Conservation (phyloP, 2,329 filamentous ascomycete genomes). For the Claviceps purpurea region DNA sequence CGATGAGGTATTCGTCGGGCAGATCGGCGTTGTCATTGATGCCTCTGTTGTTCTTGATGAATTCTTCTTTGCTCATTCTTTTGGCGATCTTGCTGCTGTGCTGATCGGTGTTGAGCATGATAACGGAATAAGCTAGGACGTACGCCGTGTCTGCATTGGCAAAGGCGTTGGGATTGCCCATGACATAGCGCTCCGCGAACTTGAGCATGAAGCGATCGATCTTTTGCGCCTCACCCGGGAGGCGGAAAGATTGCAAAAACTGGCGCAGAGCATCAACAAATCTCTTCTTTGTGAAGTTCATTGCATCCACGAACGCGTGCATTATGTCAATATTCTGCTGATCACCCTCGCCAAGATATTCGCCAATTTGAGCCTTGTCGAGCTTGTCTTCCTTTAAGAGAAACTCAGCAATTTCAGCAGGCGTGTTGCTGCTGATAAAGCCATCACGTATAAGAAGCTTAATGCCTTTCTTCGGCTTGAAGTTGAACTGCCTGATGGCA, state of each 20-base stretch:
- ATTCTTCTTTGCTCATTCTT: slow-evolving; percentile 92
- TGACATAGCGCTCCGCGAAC: slow-evolving; percentile 91
- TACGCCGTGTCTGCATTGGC: slow-evolving; percentile 98
- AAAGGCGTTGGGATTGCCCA: slow-evolving; percentile 91
- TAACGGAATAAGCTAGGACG: slow-evolving; percentile 89
- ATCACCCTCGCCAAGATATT: slow-evolving; percentile 89
- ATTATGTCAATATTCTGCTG: slow-evolving; percentile 90
- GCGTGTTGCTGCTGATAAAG: slow-evolving; percentile 69
- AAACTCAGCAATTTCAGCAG: slow-evolving; percentile 75
- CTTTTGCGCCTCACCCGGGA: slow-evolving; percentile 94
- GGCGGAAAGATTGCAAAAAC: slow-evolving; percentile 86
- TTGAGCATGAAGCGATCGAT: slow-evolving; percentile 99
- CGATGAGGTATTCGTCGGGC: slow-evolving; percentile 78
- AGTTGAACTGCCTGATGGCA: slow-evolving; percentile 86
- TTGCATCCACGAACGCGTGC: slow-evolving; percentile 92
- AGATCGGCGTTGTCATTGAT: slow-evolving; percentile 95
- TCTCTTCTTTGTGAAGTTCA: slow-evolving; percentile 84
- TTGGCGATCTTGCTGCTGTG: slow-evolving; percentile 75
- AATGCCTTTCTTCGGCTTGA: slow-evolving; percentile 89
- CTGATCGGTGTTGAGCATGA: slow-evolving; percentile 89
- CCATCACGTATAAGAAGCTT: slow-evolving; percentile 72
- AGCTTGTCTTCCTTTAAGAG: slow-evolving; percentile 68
- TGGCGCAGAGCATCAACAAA: slow-evolving; percentile 87
- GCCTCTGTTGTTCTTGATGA: slow-evolving; percentile 97
- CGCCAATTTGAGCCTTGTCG: slow-evolving; percentile 85